Base-by-base conservation (phyloP, 2,329 filamentous ascomycete species). In the Tolypocladium sp. region DNA sequence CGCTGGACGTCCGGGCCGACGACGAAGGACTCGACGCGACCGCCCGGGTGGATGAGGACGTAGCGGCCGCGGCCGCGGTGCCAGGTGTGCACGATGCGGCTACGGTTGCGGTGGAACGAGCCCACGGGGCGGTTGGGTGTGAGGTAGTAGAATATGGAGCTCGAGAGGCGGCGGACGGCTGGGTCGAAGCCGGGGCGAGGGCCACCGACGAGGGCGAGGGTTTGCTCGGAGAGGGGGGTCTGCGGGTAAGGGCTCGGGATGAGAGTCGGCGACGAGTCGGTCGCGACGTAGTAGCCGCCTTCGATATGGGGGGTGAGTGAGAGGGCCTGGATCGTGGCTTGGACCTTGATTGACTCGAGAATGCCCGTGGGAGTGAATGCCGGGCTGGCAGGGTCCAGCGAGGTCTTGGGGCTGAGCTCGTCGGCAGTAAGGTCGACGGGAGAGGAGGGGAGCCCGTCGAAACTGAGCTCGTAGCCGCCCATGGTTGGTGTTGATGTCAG, bases 121-220 rank as follows among this genome's bases (percentile, higher is more conserved):
- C 86, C 85, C 61, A 82, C 72, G 0, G 84, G 81, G 0, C 74
- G 76, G 25, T 65, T 65, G 0, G 82, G 80, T 0, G 83, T 87
- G 42, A 90, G 73, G 54, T 86, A 75, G 69, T 90, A 90, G 71
- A 80, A 83, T 57, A 90, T 89, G 2, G 77, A 79, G 0, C 85
- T 87, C 58, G 79, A 83, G 2, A 83, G 79, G 59, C 78, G 78
- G 40, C 86, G 78, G 20, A 76, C 71, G 12, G 66, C 57, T 3
- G 77, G 70, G 58, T 76, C 68, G 60, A 75, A 76, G 60, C 73
- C 72, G 4, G 68, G 66, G 20, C 71, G 69, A 59, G 68, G 65
- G 44, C 63, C 63, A 22, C 64, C 68, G 38, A 70, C 71, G n/a
- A 75, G 67, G 12, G 63, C 60, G 8, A 73, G 62, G 41, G 74